Evolutionary conservation across 257 asterid genomes (phyloP), one percentile per base, ranked within the genome.

Genomic region (Solanum sejunctum): DNA sequence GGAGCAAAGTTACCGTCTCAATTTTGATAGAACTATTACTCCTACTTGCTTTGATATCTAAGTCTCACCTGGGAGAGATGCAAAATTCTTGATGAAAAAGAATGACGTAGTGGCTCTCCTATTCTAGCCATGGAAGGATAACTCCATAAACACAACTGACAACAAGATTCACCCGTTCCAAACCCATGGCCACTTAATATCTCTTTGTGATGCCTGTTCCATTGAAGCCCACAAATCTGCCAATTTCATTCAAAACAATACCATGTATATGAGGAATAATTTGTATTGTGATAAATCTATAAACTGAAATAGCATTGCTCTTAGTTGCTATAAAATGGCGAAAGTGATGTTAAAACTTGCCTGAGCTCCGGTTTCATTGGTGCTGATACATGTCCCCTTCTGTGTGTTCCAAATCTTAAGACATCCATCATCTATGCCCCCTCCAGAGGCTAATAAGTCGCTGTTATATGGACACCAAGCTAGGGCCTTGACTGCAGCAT

Each of bases 381-480:
- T 91, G 82, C 84, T 89, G 26, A 89, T 89, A 87, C 95, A 95
- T 78, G 85, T 85, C 81, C 95, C 97, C 39, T 88, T 93, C 55
- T 89, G 91, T 64, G 87, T 82, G 58, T 91, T 92, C 98, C 98
- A 95, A 80, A 95, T 72, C 92, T 92, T 94, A 81, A 95, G 67
- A 43, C 85, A 84, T 54, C 95, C 92, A 69, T 95, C 98, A 1
- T 6, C 10, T 0, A 82, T 28, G 81, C 98, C 98, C 49, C 98
- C 98, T 64, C 98, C 98, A 17, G 98, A 92, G 84, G 98, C 98
- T 11, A 95, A 86, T 84, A 94, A 87, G 26, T 91, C 88, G 13
- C 80, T 73, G 85, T 89, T 85, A 84, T 92, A 86, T 28, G 97
- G 98, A 89, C 97, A 94, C 98, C 98, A 94, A 4, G 96, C 97